A percentile compares a stretch with the other conserved stretches of the same genome.
These are phyloP conservation scores for Penicillium cosmopolitanum DNA, from an alignment of 495 filamentous ascomycete genomes.

Conservation along the genomic window DNA sequence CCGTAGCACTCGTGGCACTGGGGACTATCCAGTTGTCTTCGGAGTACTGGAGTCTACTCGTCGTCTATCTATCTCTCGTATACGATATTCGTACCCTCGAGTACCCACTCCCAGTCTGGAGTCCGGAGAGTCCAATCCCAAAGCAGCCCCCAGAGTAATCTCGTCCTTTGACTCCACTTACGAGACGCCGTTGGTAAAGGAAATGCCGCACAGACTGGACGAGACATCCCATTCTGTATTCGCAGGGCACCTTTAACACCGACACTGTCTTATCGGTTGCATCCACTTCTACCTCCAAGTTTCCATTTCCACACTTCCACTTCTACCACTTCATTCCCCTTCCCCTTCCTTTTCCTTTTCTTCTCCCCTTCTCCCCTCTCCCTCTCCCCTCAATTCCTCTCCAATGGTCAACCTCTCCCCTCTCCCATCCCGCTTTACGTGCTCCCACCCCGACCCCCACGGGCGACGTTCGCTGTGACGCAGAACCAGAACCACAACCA, in stretches of 20 bases:
- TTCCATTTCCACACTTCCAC: not conserved
- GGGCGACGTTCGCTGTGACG: slow-evolving; percentile 42
- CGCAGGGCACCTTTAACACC: too few species aligned
- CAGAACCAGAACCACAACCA: not conserved
- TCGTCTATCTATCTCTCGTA: too few species aligned
- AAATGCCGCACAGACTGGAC: slow-evolving; percentile 2
- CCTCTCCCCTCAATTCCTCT: not conserved
- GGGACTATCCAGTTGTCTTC: too few species aligned
- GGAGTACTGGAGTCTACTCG: too few species aligned
- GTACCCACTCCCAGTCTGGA: too few species aligned
- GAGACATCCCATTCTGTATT: too few species aligned
- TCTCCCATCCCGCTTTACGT: slow-evolving; percentile 23
- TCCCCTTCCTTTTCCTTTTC: not conserved
- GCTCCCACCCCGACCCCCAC: slow-evolving; percentile 47
- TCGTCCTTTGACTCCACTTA: not conserved
- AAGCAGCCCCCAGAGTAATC: not conserved
- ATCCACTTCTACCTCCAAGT: not conserved
- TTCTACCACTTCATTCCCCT: slow-evolving; percentile 7
- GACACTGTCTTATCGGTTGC: not conserved
- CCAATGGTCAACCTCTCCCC: slow-evolving; percentile 25
- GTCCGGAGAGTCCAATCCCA: not conserved
- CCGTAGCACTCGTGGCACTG: not conserved
- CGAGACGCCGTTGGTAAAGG: not conserved
- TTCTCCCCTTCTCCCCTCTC: slow-evolving; percentile 2
- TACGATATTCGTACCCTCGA: too few species aligned